Conservation (phyloP, 225 moss, liverwort and hornwort species). For the Straminergon stramineum region DNA sequence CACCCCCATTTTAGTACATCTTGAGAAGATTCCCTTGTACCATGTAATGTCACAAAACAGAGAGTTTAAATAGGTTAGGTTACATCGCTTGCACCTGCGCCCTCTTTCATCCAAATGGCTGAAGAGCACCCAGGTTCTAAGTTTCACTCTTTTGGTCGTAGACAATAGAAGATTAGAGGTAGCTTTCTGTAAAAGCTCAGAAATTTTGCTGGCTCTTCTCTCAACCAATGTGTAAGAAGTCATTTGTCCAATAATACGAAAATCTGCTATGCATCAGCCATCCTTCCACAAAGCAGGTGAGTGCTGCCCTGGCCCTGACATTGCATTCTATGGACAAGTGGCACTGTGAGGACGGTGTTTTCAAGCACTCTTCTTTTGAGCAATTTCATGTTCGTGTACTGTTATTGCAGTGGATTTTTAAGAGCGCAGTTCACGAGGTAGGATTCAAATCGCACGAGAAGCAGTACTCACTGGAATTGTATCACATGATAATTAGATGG, state of each 20-base stretch:
- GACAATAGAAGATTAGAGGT: constrained; percentile 17
- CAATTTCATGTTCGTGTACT: background rate
- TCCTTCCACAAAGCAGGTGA: background rate
- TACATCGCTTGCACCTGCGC: constrained; percentile 32
- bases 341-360: background rate
- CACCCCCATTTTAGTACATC: constrained; percentile 25
- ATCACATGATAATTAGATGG: background rate
- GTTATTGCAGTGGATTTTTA: background rate
- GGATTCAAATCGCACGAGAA: background rate
- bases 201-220: constrained; percentile 30
- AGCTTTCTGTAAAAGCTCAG: constrained; percentile 24
- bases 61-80: constrained; percentile 39
- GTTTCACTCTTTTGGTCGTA: constrained; percentile 12
- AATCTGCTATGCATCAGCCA: constrained; percentile 13
- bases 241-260: constrained; percentile 42
- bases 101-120: constrained; percentile 35
- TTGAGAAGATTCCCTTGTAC: constrained; percentile 40
- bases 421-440: background rate
- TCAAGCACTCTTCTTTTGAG: background rate
- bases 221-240: constrained; percentile 35
- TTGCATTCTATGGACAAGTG: background rate
- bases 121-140: constrained; percentile 28
- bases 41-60: constrained; percentile 38
- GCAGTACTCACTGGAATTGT: background rate
- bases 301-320: background rate